Conservation (phyloP, 2,329 filamentous ascomycete species). For the Helicocarpus griseus region DNA sequence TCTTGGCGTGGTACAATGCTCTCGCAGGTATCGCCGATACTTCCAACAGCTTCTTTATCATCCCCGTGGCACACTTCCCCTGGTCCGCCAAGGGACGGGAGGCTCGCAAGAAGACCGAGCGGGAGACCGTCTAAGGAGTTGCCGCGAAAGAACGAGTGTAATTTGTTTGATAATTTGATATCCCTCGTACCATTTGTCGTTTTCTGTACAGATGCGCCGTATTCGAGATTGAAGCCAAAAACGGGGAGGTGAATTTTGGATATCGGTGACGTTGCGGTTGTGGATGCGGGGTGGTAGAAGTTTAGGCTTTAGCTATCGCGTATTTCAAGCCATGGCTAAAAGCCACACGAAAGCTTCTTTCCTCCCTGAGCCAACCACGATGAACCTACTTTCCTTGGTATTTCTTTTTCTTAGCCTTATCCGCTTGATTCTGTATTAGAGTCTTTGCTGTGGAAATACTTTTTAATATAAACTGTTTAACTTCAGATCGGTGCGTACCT, state of each 20-base stretch:
- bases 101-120: slow-evolving; percentile 45
- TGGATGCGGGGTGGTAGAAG: no score
- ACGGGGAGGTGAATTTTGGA: background rate
- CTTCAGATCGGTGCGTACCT: no score
- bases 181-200: background rate
- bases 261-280: no score
- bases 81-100: slow-evolving; percentile 74
- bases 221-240: background rate
- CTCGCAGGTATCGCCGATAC: slow-evolving; percentile 68
- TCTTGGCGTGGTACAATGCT: slow-evolving; percentile 80
- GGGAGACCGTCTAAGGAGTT: slow-evolving; percentile 26
- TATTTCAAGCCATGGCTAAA: no score
- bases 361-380: no score
- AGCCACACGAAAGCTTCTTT: no score
- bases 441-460: background rate
- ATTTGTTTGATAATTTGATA: slow-evolving; percentile 3
- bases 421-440: background rate
- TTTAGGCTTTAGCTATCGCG: no score
- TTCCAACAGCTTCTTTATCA: slow-evolving; percentile 73
- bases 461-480: background rate
- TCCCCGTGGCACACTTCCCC: slow-evolving; percentile 88
- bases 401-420: background rate
- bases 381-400: background rate
- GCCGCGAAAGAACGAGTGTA: background rate
- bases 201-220: slow-evolving; percentile 2